Base-by-base conservation (phyloP, 805 yeast species). In the Candida takata region DNA sequence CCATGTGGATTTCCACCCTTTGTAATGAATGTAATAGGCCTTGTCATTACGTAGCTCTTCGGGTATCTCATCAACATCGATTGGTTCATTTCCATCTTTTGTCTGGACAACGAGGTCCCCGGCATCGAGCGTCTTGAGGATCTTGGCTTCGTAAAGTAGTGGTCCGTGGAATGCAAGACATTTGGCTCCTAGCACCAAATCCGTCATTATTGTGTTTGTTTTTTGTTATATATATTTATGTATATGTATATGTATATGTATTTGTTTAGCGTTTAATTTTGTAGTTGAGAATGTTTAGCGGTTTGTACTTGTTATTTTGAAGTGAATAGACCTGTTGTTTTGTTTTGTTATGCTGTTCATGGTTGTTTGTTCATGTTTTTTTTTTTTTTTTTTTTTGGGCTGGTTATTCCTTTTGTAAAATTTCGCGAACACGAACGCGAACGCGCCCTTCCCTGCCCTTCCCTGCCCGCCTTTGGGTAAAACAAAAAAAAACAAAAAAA, bases 1-100 rank as follows among this genome's bases (percentile, higher is more conserved):
- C 95, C 96, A 90, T 40, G 87, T 78, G 13, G 79, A 60, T 52
- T 88, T 90, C 98, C 98, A 90, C 3, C 98, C 97, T 47, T 80
- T 82, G 59, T 90, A 90, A 54, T 92, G 98, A 13, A 90, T 74
- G 46, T 67, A 78, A 58, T 77, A 88, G 21, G 77, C 67, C 15
- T 48, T 46, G 27, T 59, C 61, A 14, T 49, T 57, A 19, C 43
- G 45, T 14, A 66, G 38, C 10, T 62, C 68, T 13, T 48, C 57
- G 1, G 73, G 68, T 9, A 67, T 43, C 24, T 40, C 42, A 24
- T 40, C 42, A 16, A 29, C 38, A 1, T 43, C 43, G 11, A 38
- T 27, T 3, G 38, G 41, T 27, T 49, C 52, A 11, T 61, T 64
- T 8, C 67, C 64, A 16, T 74, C 77, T 19, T 60, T 61, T 5